Evolutionary conservation across 1,139 yeast genomes (phyloP), one percentile per base, ranked within the genome.

Genomic region (Geotrichum phurueaensis): DNA sequence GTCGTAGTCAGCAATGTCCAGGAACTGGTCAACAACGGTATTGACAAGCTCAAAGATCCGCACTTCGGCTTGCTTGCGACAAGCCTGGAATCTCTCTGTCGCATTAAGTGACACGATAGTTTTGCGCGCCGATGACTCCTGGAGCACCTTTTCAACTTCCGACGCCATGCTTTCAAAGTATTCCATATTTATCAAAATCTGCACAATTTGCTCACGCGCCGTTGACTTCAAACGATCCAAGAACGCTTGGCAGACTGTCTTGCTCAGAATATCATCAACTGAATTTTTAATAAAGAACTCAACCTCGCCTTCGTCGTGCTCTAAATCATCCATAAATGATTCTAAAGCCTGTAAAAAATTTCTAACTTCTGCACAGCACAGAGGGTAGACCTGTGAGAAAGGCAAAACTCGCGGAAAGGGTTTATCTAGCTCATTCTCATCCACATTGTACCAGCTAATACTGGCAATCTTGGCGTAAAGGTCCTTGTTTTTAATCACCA

Each of bases 161-260:
- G 70, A 69, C 0, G 85, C 77, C 29, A 85, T 84, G 53, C 75
- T 75, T 54, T 87, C 80, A 72, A 92, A 92, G 73, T 89, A 90
- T 69, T 94, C 97, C 68, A 92, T 78, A 71, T 94, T 91, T 62
- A 95, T 86, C 66, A 89, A 79, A 66, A 90, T 89, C 74, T 94
- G 98, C 0, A 97, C 89, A 52, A 91, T 83, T 65, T 91, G 91
- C 73, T 94, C 99, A 71, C 96, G 88, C 63, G 91, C 87, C 33
- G 86, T 84, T 1, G 72, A 81, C 66, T 84, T 79, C 49, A 91
- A 80, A 68, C 89, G 87, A 20, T 81, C 82, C 61, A 81, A 78
- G 63, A 90, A 81, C 63, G 87, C 88, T 58, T 79, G 78, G 65
- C 90, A 83, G 1, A 94, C 88, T 2, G 90, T 84, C 51, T 81